Conservation (phyloP, 2,329 filamentous ascomycete species). For the Taxawa tesnikishii region DNA sequence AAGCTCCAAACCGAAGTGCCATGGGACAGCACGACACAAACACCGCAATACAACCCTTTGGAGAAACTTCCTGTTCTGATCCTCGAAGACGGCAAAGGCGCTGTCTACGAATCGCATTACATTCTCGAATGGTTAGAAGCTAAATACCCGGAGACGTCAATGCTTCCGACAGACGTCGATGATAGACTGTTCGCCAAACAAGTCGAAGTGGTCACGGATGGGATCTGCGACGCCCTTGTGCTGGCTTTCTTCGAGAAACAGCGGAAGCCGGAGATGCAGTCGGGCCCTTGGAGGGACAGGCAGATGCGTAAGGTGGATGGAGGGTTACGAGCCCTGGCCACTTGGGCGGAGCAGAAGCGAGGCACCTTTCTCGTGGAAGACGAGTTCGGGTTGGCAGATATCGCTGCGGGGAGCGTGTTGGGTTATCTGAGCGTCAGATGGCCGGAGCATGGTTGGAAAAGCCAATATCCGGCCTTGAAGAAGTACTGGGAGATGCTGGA, state of each 20-base stretch:
- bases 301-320: conserved; percentile 24
- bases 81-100: conserved; percentile 14
- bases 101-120: conserved; percentile 24
- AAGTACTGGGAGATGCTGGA: conserved; percentile 33
- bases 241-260: conserved; percentile 24
- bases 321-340: conserved; percentile 18
- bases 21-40: conserved; percentile 27
- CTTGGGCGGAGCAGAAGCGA: conserved; percentile 15
- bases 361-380: conserved; percentile 19
- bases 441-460: conserved; percentile 20
- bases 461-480: conserved; percentile 23
- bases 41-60: conserved; percentile 26
- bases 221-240: conserved; percentile 25
- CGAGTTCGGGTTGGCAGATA: conserved; percentile 22
- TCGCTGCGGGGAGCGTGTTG: conserved; percentile 20
- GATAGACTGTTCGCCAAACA: conserved; percentile 19
- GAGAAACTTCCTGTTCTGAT: conserved; percentile 28
- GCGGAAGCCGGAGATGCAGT: conserved; percentile 15
- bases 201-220: conserved; percentile 22
- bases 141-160: conserved; percentile 17
- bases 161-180: conserved; percentile 15
- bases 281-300: conserved; percentile 19
- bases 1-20: conserved; percentile 28
- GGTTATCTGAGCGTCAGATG: conserved; percentile 22
- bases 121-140: conserved; percentile 26